Conservation (phyloP, 306 rosid genomes). For the Castanea crenata region DNA sequence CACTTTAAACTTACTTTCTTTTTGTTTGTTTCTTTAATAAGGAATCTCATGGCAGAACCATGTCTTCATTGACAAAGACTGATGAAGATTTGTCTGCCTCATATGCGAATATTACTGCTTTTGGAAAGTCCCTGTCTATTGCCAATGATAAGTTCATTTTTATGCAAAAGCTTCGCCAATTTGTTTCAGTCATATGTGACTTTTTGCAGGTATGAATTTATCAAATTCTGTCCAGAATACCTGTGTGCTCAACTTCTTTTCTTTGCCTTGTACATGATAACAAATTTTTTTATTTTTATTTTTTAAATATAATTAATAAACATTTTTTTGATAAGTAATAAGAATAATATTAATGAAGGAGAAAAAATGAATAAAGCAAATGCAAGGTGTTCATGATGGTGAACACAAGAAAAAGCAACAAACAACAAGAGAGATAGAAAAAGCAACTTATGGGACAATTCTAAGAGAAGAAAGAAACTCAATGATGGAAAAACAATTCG, state of each 20-base stretch:
- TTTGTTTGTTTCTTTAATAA: slow-evolving; percentile 24
- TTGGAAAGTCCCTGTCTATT: slow-evolving; percentile 63
- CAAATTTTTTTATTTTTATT: background rate
- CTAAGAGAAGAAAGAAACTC: no score
- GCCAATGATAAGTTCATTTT: slow-evolving; percentile 83
- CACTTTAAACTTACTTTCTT: background rate
- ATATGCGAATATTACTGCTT: slow-evolving; percentile 67
- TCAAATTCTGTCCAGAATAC: background rate
- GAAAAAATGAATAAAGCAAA: no score
- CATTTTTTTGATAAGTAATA: background rate
- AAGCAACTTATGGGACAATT: no score
- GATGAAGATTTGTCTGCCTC: slow-evolving; percentile 74
- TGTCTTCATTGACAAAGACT: slow-evolving; percentile 54
- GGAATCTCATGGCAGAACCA: slow-evolving; percentile 80
- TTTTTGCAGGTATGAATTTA: slow-evolving; percentile 73
- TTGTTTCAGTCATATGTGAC: slow-evolving; percentile 72
- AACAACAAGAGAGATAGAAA: no score
- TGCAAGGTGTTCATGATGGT: no score
- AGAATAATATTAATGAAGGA: no score
- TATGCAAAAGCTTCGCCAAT: slow-evolving; percentile 84
- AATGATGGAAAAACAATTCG: no score
- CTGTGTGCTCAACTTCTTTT: background rate
- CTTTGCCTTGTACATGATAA: background rate
- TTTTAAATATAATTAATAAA: background rate
- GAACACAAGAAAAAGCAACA: no score